phyloP scores from a whole-genome alignment of 73 alveolate species.

The Tetrahymena borealis region DNA sequence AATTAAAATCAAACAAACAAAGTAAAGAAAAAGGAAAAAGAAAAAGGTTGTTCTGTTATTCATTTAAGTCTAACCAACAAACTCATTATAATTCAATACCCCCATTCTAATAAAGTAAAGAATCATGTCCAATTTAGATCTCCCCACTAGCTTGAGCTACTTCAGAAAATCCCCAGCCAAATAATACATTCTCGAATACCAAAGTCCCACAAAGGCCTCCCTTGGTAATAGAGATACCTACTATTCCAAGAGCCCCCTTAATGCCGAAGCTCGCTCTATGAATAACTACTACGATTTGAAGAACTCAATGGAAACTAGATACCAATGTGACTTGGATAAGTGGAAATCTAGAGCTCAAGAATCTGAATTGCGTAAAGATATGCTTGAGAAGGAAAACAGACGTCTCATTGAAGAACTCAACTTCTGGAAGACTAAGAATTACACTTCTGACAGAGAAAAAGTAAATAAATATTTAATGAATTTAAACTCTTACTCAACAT shows the following conservation, averaged over 20 bases:
- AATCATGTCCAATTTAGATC: slow-evolving; percentile 1
- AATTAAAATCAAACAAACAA: background rate
- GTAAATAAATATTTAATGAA: background rate
- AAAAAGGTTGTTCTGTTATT: background rate
- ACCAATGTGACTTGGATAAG: background rate
- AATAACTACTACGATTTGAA: background rate
- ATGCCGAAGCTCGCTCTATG: background rate
- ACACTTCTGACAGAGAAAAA: background rate
- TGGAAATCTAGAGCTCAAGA: slow-evolving; percentile 4
- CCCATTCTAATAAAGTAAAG: background rate
- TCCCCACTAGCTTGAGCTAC: slow-evolving; percentile 1
- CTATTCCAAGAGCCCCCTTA: background rate
- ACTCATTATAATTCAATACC: background rate
- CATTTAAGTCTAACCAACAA: background rate
- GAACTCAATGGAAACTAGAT: background rate
- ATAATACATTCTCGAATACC: background rate
- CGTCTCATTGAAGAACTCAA: slow-evolving; percentile 2
- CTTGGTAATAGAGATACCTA: background rate
- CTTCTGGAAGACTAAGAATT: background rate
- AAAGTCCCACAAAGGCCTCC: background rate
- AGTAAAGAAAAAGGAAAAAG: background rate
- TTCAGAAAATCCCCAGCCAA: background rate
- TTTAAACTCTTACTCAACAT: too few species aligned
- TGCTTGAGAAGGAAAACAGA: background rate
- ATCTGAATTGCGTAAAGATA: background rate